Conservation (phyloP, 192 early-diverging fungal species). For the Chytriomyces hyalinus region DNA sequence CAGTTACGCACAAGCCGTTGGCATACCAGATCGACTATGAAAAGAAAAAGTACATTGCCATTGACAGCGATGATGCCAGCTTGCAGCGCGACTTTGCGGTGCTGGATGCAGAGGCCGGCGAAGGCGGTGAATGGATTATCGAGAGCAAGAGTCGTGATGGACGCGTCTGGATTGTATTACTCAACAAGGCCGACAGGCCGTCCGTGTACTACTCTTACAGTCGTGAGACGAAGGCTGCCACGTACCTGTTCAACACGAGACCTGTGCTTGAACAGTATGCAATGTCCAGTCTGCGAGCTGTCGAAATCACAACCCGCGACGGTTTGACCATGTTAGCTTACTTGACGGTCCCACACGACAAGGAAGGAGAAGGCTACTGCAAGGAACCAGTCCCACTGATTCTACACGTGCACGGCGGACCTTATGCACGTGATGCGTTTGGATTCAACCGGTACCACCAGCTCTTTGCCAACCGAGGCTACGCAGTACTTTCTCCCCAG, state of each 20-base stretch:
- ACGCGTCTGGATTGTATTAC: neutral
- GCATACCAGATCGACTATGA: conserved; percentile 11
- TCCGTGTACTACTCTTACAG: neutral
- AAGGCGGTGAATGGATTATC: conserved; percentile 14
- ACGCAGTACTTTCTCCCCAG: conserved; percentile 45
- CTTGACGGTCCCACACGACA: conserved; percentile 34
- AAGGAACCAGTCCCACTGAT: conserved; percentile 37
- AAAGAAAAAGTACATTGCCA: neutral
- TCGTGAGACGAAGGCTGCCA: neutral
- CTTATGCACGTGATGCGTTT: conserved; percentile 44
- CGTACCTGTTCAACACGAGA: conserved; percentile 1
- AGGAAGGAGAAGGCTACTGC: conserved; percentile 18
- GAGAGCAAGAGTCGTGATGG: neutral
- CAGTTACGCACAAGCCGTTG: conserved; percentile 15
- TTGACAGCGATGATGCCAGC: neutral
- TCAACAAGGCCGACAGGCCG: neutral
- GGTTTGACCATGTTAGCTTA: conserved; percentile 38
- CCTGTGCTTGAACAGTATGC: conserved; percentile 24
- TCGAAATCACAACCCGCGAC: conserved; percentile 46
- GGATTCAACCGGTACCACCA: conserved; percentile 39
- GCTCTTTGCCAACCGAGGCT: conserved; percentile 47
- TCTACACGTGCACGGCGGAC: conserved; percentile 45
- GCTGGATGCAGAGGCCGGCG: conserved; percentile 2
- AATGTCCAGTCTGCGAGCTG: conserved; percentile 35
- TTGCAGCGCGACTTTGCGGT: conserved; percentile 9